Percentiles rank a stretch among this genome's conserved stretches.
phyloP scores from a whole-genome alignment of 2,329 filamentous ascomycete genomes.

The Hymenoscyphus linearis region DNA sequence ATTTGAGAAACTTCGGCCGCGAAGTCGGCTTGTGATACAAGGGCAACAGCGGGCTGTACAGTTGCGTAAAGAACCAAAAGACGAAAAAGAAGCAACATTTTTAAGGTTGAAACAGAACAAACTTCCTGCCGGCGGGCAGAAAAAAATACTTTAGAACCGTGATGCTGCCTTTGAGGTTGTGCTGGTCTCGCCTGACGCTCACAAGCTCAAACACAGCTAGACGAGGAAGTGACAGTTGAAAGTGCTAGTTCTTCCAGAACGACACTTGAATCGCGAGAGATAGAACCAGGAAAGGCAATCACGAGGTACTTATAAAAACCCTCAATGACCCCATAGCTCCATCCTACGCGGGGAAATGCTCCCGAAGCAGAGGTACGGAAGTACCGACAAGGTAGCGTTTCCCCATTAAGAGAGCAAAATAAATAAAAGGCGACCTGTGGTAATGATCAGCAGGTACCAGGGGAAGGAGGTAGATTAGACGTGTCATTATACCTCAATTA shows the following conservation, averaged over 20 bases:
- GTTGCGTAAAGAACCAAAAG: constrained; percentile 1
- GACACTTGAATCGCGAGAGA: not conserved
- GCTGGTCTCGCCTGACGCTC: not conserved
- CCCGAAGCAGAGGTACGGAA: not conserved
- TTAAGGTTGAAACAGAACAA: not conserved
- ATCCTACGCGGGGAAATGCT: not conserved
- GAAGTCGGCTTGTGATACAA: constrained; percentile 12
- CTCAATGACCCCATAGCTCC: not conserved
- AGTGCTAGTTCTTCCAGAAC: not conserved
- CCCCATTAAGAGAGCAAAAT: not conserved
- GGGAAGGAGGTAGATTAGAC: not conserved
- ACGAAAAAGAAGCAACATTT: constrained; percentile 8
- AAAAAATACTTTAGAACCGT: not conserved
- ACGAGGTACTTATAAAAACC: constrained; percentile 1
- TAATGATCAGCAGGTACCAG: not conserved
- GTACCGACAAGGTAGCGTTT: not conserved
- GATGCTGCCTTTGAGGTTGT: constrained; percentile 2
- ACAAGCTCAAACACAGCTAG: constrained; percentile 11
- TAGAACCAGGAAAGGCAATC: not conserved
- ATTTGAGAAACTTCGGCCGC: constrained; percentile 8
- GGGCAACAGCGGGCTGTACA: not conserved
- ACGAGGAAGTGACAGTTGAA: not conserved
- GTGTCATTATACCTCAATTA: not conserved
- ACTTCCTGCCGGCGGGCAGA: not conserved
- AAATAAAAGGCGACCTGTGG: not conserved